Conservation (phyloP, 1,284 basidiomycete species). For the Vanrija pseudolonga region DNA sequence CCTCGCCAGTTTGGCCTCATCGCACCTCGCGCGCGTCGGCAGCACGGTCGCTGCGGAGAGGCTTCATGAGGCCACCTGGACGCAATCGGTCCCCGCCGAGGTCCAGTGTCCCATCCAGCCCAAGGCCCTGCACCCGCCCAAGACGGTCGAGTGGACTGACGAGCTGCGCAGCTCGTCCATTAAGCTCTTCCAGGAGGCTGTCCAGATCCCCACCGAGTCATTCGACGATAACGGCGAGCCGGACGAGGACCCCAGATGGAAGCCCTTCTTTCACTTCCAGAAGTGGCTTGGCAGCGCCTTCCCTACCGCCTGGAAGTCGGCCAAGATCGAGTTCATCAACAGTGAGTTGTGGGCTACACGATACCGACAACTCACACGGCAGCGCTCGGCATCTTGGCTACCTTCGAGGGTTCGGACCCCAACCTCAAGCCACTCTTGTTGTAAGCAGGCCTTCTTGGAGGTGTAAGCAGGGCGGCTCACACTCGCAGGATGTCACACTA, state of each 20-base stretch:
- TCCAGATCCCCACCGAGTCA: constrained; percentile 45
- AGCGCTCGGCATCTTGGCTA: constrained; percentile 52
- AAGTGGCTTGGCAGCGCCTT: constrained; percentile 40
- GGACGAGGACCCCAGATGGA: constrained; percentile 45
- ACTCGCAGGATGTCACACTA: constrained; percentile 45
- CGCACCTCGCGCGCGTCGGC: too few relatives aligned
- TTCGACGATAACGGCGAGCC: constrained; percentile 49
- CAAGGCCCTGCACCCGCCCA: constrained; percentile 28
- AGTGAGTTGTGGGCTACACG: constrained; percentile 24
- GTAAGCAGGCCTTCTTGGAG: constrained; percentile 6
- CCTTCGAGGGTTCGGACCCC: constrained; percentile 50
- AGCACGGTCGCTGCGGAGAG: too few relatives aligned
- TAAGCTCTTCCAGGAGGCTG: constrained; percentile 34
- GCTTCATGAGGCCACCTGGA: too few relatives aligned
- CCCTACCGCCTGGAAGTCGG: constrained; percentile 31
- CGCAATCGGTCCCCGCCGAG: too few relatives aligned
- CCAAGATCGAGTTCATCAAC: constrained; percentile 50
- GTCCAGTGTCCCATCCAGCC: constrained; percentile 40
- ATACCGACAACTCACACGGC: too few relatives aligned
- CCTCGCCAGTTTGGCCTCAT: too few relatives aligned
- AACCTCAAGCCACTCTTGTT: constrained; percentile 52
- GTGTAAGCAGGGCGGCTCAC: neutral
- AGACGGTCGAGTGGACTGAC: constrained; percentile 30
- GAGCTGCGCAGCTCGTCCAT: constrained; percentile 27
- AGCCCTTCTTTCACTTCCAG: constrained; percentile 46